These are phyloP conservation scores for Cutaneotrichosporon cyanovorans DNA, from an alignment of 1,284 basidiomycete genomes.

Conservation along the genomic window DNA sequence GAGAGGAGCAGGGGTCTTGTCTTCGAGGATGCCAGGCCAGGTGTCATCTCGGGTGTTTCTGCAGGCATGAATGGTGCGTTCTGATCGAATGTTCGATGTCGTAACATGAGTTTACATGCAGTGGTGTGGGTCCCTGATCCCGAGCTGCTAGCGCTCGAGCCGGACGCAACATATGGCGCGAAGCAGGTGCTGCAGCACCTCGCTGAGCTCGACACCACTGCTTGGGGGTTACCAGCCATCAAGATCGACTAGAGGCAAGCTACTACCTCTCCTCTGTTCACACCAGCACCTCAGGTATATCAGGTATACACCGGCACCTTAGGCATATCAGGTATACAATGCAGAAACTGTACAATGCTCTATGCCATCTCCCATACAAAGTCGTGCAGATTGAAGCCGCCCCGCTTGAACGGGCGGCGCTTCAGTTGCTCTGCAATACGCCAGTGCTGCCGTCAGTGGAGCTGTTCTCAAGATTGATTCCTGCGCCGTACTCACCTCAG, in stretches of 20 bases:
- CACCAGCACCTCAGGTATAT: no score
- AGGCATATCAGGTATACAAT: no score
- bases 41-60: slow-evolving; percentile 40
- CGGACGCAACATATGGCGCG: slow-evolving; percentile 35
- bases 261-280: no score
- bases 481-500: neutral
- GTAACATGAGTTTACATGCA: slow-evolving; percentile 7
- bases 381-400: slow-evolving; percentile 16
- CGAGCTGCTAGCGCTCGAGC: slow-evolving; percentile 36
- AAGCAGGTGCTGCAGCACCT: slow-evolving; percentile 33
- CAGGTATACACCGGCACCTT: no score
- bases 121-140: slow-evolving; percentile 46
- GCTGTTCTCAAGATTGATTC: neutral
- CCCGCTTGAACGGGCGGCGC: slow-evolving; percentile 14
- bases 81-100: no score
- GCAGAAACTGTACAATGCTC: no score
- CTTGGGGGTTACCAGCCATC: slow-evolving; percentile 39
- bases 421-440: slow-evolving; percentile 18
- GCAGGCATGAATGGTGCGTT: slow-evolving; percentile 46
- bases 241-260: neutral
- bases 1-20: slow-evolving; percentile 39
- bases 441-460: slow-evolving; percentile 6
- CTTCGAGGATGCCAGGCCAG: slow-evolving; percentile 44
- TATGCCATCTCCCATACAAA: slow-evolving; percentile 13
- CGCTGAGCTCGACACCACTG: slow-evolving; percentile 34